These are phyloP conservation scores for Melampsora americana DNA, from an alignment of 1,284 basidiomycete species.

Conservation along the genomic window DNA sequence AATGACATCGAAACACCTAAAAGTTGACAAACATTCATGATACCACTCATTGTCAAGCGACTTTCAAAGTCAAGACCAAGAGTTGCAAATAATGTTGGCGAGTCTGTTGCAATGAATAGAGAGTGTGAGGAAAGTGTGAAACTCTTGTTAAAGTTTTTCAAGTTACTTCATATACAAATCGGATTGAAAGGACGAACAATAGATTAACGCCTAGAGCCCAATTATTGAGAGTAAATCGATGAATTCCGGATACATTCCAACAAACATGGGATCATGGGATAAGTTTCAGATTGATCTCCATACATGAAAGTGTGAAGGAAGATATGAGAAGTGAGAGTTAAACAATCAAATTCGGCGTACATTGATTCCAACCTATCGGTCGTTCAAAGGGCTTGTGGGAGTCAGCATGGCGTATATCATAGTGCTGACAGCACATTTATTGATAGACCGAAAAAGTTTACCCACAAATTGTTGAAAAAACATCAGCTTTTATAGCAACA, in stretches of 20 bases:
- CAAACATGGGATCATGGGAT: not conserved
- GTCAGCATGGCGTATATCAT: not conserved
- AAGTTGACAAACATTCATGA: constrained; percentile 46
- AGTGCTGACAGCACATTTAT: constrained; percentile 44
- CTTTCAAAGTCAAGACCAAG: constrained; percentile 46
- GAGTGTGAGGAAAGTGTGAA: not conserved
- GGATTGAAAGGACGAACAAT: constrained; percentile 12
- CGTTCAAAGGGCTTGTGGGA: not conserved
- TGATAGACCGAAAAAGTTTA: constrained; percentile 45
- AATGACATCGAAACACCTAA: constrained; percentile 46
- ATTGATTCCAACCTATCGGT: constrained; percentile 7
- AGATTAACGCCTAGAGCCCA: constrained; percentile 31
- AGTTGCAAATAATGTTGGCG: constrained; percentile 48
- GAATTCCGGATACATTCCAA: not conserved
- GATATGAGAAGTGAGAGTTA: not conserved
- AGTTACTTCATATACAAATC: no score
- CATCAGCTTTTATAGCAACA: constrained; percentile 39
- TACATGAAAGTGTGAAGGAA: not conserved
- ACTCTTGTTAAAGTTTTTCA: not conserved
- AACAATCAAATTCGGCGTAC: not conserved
- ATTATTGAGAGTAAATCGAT: not conserved
- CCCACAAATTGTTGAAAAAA: constrained; percentile 48
- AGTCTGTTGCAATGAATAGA: constrained; percentile 44
- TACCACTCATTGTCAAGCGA: constrained; percentile 44
- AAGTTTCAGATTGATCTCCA: no score